Evolutionary conservation across 306 rosid genomes (phyloP).

Genomic region (Pyrus betulifolia): DNA sequence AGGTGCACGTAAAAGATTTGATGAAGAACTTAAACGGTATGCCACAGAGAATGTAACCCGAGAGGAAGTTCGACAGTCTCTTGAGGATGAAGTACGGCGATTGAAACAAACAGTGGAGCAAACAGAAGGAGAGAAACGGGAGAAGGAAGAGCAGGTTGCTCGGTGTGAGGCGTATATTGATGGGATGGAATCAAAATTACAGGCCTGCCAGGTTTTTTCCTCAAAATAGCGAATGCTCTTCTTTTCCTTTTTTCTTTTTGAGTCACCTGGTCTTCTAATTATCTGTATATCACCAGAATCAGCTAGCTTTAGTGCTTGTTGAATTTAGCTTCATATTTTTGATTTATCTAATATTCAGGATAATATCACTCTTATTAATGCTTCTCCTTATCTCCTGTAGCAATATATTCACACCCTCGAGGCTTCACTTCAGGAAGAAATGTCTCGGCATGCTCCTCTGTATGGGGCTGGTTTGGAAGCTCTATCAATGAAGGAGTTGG

Average conservation of each 20-base stretch:
- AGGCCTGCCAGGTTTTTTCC: slow-evolving; percentile 81
- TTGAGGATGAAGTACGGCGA: slow-evolving; percentile 88
- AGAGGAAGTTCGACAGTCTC: slow-evolving; percentile 90
- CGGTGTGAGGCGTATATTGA: slow-evolving; percentile 95
- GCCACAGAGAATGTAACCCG: slow-evolving; percentile 90
- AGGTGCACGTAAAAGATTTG: slow-evolving; percentile 93
- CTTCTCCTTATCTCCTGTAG: slow-evolving; percentile 42
- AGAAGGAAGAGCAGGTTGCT: slow-evolving; percentile 94
- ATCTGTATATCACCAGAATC: not conserved
- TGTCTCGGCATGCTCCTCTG: slow-evolving; percentile 93
- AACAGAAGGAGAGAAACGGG: slow-evolving; percentile 90
- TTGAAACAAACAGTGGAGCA: slow-evolving; percentile 94
- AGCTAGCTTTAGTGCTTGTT: not conserved
- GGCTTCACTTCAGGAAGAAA: slow-evolving; percentile 91
- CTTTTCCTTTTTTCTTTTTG: not conserved
- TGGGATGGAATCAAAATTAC: slow-evolving; percentile 96
- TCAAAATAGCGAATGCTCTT: slow-evolving; percentile 3
- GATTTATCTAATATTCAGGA: not conserved
- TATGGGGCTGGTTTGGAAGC: slow-evolving; percentile 97
- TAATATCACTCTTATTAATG: slow-evolving; percentile 13
- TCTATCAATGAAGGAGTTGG: slow-evolving; percentile 88
- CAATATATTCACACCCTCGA: slow-evolving; percentile 91
- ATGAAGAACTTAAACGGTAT: slow-evolving; percentile 82
- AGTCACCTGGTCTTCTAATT: not conserved
- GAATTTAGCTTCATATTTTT: slow-evolving; percentile 7